phyloP scores from a whole-genome alignment of 352 stramenopile genomes.

The Pythium aristosporum region DNA sequence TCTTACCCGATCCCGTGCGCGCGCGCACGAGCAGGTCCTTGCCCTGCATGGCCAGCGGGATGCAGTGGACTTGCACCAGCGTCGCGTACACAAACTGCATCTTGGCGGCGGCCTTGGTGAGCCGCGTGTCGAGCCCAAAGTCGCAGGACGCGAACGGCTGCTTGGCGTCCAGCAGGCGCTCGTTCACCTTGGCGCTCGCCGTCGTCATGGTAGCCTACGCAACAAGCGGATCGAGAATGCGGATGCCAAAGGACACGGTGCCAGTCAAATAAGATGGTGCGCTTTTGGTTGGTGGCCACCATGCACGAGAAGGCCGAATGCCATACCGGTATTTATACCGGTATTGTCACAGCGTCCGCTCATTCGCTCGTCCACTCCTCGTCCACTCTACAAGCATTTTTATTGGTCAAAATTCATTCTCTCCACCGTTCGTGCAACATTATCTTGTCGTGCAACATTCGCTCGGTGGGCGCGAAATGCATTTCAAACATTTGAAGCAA shows the following conservation, averaged over 20 bases:
- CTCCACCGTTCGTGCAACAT: constrained; percentile 14
- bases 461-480: not conserved
- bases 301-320: not conserved
- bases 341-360: constrained; percentile 17
- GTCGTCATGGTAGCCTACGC: constrained; percentile 23
- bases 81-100: constrained; percentile 93
- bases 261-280: constrained; percentile 19
- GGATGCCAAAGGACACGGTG: constrained; percentile 24
- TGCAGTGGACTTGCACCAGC: constrained; percentile 94
- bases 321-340: constrained; percentile 21
- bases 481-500: constrained; percentile 30
- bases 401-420: constrained; percentile 18
- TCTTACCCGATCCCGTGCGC: constrained; percentile 93
- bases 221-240: not conserved
- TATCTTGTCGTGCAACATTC: not conserved
- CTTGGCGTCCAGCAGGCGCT: constrained; percentile 75
- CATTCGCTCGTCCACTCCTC: constrained; percentile 10
- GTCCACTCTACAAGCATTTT: constrained; percentile 4
- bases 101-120: constrained; percentile 91
- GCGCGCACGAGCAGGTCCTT: constrained; percentile 93
- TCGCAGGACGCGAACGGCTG: constrained; percentile 76
- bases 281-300: constrained; percentile 34
- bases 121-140: constrained; percentile 90
- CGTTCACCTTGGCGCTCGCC: constrained; percentile 53
- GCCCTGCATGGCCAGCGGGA: constrained; percentile 90